These are phyloP conservation scores for Tricholoma flavovirens DNA, from an alignment of 768 basidiomycete genomes.

Conservation along the genomic window DNA sequence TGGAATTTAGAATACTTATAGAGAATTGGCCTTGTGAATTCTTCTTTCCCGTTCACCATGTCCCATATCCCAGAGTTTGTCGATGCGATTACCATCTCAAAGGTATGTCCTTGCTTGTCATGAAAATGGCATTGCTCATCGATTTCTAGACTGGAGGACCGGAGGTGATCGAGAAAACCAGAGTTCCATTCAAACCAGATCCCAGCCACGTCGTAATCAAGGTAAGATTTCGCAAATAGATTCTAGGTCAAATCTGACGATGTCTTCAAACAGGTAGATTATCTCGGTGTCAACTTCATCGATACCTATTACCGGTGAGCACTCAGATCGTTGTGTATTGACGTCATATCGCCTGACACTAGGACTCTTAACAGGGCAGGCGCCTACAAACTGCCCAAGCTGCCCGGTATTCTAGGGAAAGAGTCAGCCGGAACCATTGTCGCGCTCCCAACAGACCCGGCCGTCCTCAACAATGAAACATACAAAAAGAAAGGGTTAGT, in stretches of 20 bases:
- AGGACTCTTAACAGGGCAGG: slow-evolving; percentile 45
- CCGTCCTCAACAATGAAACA: slow-evolving; percentile 52
- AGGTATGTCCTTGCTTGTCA: slow-evolving; percentile 25
- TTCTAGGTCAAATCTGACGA: neutral
- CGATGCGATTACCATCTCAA: slow-evolving; percentile 66
- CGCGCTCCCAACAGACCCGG: slow-evolving; percentile 61
- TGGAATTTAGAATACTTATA: neutral
- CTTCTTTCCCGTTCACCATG: slow-evolving; percentile 3
- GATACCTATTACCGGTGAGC: slow-evolving; percentile 78
- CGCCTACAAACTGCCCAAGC: slow-evolving; percentile 49
- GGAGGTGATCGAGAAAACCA: slow-evolving; percentile 68
- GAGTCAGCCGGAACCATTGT: slow-evolving; percentile 78
- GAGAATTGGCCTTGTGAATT: neutral
- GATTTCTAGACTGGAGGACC: slow-evolving; percentile 53
- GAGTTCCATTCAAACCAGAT: slow-evolving; percentile 54
- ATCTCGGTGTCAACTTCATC: slow-evolving; percentile 82
- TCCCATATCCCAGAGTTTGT: slow-evolving; percentile 23
- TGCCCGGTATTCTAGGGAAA: slow-evolving; percentile 68
- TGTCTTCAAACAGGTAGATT: slow-evolving; percentile 48
- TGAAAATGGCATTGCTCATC: neutral
- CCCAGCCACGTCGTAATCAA: slow-evolving; percentile 55
- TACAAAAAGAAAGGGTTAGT: slow-evolving; percentile 61
- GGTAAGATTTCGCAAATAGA: slow-evolving; percentile 15
- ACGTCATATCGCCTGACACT: neutral
- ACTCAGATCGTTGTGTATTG: neutral